Base-by-base conservation (phyloP, 164 flowering plant species). In the Annona cherimola region DNA sequence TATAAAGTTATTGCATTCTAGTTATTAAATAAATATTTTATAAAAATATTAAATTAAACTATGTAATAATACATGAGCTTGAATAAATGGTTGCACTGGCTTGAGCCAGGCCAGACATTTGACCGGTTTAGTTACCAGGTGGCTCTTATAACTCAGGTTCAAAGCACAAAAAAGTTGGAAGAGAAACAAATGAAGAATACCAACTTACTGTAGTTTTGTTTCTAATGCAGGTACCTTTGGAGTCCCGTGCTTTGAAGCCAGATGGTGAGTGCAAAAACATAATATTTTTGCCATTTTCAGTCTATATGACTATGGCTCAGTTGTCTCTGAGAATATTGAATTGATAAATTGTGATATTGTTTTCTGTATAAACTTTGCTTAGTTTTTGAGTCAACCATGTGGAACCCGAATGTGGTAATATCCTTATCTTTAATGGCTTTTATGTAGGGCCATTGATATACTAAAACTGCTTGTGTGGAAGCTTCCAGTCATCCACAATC, bases 211-310 rank as follows among this genome's bases (percentile, higher is more conserved):
- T 12, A 45, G 46, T 69, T n/a, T 44, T 45, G 41, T 68, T 6
- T 55, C 39, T 72, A 4, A 20, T 81, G 76, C 88, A 87, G 91
- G 69, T 63, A 45, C 41, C 63, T 66, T 85, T 80, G 76, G 87
- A 84, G 16, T 68, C 77, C 73, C 83, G 76, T 42, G 40, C 75
- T 5, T 72, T 81, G 69, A 77, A 82, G 57, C 39, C 79, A 66
- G 88, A 83, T 39, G 91, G 96, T 93, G 76, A 82, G 92, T 79
- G 68, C 12, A 5, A 66, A 20, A 8, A 26, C 20, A 2, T 45
- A 26, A 26, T 26, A 26, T 26, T 26, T 26, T 26, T 44, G 55
- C 68, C 70, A 16, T 50, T 16, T 50, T 2, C 57, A 9, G 14
- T 50, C 11, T 50, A 50, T 50, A 50, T 50, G 1, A 40, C 67